Evolutionary conservation across 441 rosid genomes (phyloP).

Genomic region (Arabidopsis lyrata): DNA sequence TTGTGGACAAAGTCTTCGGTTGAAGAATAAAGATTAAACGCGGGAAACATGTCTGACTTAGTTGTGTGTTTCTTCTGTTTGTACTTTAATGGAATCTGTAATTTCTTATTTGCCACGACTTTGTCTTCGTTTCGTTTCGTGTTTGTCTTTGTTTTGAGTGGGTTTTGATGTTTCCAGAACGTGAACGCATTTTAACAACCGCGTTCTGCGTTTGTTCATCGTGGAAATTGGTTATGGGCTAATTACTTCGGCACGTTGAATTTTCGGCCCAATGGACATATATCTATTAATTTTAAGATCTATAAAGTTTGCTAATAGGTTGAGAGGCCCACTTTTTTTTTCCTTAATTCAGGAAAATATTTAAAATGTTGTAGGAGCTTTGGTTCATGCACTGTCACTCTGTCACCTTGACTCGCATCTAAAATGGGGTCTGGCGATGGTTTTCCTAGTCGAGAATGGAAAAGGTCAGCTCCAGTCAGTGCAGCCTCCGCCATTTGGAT

Average conservation of each 20-base stretch:
- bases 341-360: too few species aligned
- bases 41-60: conserved; percentile 50
- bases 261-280: conserved; percentile 3
- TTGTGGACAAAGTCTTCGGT: conserved; percentile 30
- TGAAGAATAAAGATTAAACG: conserved; percentile 32
- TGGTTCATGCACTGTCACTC: conserved; percentile 59
- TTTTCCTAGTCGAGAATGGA: conserved; percentile 73
- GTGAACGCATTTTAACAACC: conserved; percentile 32
- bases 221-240: conserved; percentile 20
- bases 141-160: neutral
- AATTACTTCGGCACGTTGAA: conserved; percentile 17
- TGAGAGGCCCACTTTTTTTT: neutral
- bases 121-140: conserved; percentile 4
- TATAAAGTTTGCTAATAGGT: neutral
- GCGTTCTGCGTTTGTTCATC: conserved; percentile 21
- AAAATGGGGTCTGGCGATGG: conserved; percentile 58
- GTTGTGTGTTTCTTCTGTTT: conserved; percentile 37
- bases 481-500: conserved; percentile 70
- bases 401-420: conserved; percentile 79
- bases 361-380: conserved; percentile 50
- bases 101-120: conserved; percentile 30
- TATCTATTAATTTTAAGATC: neutral
- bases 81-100: conserved; percentile 24
- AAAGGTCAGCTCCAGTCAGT: conserved; percentile 60
- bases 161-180: conserved; percentile 13